phyloP scores from a whole-genome alignment of 2,329 filamentous ascomycete genomes.

The Penicillium sp. region DNA sequence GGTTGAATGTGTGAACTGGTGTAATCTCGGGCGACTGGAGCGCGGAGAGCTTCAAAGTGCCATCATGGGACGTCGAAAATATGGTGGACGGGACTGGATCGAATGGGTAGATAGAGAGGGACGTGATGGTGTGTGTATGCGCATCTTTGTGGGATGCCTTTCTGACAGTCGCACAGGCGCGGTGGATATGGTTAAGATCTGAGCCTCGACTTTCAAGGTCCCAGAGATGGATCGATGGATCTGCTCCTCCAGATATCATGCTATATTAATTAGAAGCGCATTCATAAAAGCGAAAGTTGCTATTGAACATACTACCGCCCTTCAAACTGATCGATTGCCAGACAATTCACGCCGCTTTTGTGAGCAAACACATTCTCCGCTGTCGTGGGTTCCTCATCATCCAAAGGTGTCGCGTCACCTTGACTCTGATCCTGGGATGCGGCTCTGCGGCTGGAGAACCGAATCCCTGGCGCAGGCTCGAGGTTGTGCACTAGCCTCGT shows the following conservation, averaged over 20 bases:
- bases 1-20: slow-evolving; percentile 48
- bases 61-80: slow-evolving; percentile 49
- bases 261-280: slow-evolving; percentile 44
- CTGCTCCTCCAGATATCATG: slow-evolving; percentile 80
- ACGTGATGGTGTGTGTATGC: slow-evolving; percentile 50
- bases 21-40: slow-evolving; percentile 42
- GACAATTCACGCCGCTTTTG: slow-evolving; percentile 72
- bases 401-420: slow-evolving; percentile 14
- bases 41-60: slow-evolving; percentile 47
- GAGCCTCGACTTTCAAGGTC: slow-evolving; percentile 68
- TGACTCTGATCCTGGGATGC: slow-evolving; percentile 7
- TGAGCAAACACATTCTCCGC: slow-evolving; percentile 59
- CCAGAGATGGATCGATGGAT: slow-evolving; percentile 84
- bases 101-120: slow-evolving; percentile 51
- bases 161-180: slow-evolving; percentile 53
- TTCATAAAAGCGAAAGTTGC: background rate
- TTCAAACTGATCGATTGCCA: slow-evolving; percentile 81
- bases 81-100: slow-evolving; percentile 50
- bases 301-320: slow-evolving; percentile 62
- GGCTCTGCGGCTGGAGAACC: slow-evolving; percentile 64
- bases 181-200: slow-evolving; percentile 52
- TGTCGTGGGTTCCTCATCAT: slow-evolving; percentile 15
- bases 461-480: slow-evolving; percentile 65
- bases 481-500: slow-evolving; percentile 69
- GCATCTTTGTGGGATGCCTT: slow-evolving; percentile 40